These are phyloP conservation scores for Aspergillus carbonarius DNA, from an alignment of 2,329 filamentous ascomycete species.

Conservation along the genomic window DNA sequence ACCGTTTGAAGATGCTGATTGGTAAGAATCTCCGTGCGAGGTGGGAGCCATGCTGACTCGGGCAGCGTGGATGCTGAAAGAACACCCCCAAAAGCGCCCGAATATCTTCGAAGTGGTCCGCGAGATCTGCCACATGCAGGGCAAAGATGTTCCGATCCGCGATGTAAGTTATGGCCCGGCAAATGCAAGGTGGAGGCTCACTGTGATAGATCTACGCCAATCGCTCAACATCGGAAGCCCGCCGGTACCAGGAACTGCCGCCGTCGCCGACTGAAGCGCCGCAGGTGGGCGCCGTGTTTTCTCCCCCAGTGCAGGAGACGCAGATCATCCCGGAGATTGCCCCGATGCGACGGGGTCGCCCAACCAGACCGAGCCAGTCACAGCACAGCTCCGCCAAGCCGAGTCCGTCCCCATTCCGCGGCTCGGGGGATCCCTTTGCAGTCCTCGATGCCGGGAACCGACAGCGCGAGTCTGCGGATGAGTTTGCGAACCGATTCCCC, in stretches of 20 bases:
- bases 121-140: slow-evolving; percentile 86
- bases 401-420: slow-evolving; percentile 68
- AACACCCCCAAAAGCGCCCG: slow-evolving; percentile 74
- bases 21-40: slow-evolving; percentile 54
- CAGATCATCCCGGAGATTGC: slow-evolving; percentile 81
- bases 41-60: slow-evolving; percentile 20
- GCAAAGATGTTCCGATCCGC: slow-evolving; percentile 79
- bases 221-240: slow-evolving; percentile 63
- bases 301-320: slow-evolving; percentile 69
- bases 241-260: slow-evolving; percentile 60
- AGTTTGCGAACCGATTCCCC: slow-evolving; percentile 81
- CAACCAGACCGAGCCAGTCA: slow-evolving; percentile 52
- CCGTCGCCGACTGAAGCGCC: slow-evolving; percentile 57
- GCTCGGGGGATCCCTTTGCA: slow-evolving; percentile 82
- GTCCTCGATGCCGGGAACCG: slow-evolving; percentile 71
- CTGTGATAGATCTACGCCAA: slow-evolving; percentile 65
- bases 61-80: slow-evolving; percentile 78
- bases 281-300: slow-evolving; percentile 76
- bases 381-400: slow-evolving; percentile 54
- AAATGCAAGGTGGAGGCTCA: neutral
- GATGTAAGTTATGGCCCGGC: slow-evolving; percentile 62
- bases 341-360: slow-evolving; percentile 87
- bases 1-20: slow-evolving; percentile 84
- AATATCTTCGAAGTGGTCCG: slow-evolving; percentile 92
- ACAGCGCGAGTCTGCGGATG: slow-evolving; percentile 61